Conservation (phyloP, 805 yeast genomes). For the Lipomyces sp. region DNA sequence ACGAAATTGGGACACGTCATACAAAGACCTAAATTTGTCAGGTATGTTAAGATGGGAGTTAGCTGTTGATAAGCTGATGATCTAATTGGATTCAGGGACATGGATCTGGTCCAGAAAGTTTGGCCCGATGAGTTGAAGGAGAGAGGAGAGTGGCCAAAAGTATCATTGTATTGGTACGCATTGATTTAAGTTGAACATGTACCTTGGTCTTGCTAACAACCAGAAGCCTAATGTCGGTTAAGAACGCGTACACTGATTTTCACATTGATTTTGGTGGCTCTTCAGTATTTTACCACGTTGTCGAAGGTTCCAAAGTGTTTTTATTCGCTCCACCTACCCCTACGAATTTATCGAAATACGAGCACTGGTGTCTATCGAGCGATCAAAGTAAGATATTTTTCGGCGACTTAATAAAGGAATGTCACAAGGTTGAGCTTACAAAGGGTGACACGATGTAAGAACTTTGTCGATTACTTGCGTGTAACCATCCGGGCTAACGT, state of each 20-base stretch:
- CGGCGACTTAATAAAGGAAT: conserved; percentile 57
- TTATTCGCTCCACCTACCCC: conserved; percentile 78
- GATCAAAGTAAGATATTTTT: conserved; percentile 69
- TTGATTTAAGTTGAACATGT: background rate
- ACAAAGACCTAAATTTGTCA: conserved; percentile 68
- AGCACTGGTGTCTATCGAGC: conserved; percentile 71
- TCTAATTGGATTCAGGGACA: conserved; percentile 38
- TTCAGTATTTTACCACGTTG: conserved; percentile 82
- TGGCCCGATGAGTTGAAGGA: conserved; percentile 53
- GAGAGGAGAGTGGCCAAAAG: conserved; percentile 44
- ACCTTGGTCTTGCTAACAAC: background rate
- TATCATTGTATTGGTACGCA: conserved; percentile 63
- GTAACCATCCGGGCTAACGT: background rate
- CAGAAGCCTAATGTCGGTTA: conserved; percentile 72
- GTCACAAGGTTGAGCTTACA: conserved; percentile 58
- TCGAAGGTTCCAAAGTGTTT: conserved; percentile 76
- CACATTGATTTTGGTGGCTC: conserved; percentile 94
- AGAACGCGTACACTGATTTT: conserved; percentile 81
- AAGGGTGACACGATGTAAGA: conserved; percentile 67
- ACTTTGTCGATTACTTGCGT: background rate
- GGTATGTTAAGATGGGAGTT: conserved; percentile 40
- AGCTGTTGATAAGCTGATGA: too few relatives aligned
- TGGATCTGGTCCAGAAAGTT: conserved; percentile 71
- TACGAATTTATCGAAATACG: conserved; percentile 63
- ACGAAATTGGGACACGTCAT: conserved; percentile 57